Conservation (phyloP, 106 monocot genomes). For the Hemerocallis citrina region DNA sequence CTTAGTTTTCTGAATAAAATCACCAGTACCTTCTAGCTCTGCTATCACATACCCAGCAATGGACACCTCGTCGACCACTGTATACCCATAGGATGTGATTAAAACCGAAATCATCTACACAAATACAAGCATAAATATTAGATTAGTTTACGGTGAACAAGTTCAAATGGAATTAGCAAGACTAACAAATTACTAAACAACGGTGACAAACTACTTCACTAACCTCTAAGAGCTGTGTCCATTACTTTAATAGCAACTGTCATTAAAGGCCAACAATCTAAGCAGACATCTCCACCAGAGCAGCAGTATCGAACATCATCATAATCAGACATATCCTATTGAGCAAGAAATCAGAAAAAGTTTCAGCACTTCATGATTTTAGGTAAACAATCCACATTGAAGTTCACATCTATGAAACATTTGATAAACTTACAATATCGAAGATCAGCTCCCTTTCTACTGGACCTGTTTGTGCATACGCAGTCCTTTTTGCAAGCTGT, state of each 20-base stretch:
- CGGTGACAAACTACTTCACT: neutral
- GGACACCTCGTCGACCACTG: conserved; percentile 97
- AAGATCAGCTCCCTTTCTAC: conserved; percentile 92
- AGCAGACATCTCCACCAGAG: conserved; percentile 88
- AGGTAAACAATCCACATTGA: neutral
- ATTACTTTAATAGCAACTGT: conserved; percentile 91
- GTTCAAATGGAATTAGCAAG: neutral
- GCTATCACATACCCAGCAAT: conserved; percentile 99
- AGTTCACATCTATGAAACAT: neutral
- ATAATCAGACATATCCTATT: conserved; percentile 94
- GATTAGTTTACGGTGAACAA: no score
- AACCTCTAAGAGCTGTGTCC: conserved; percentile 86
- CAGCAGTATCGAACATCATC: conserved; percentile 96
- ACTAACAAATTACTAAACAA: neutral
- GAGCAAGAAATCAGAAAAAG: neutral
- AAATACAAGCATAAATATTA: neutral
- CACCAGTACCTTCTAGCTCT: conserved; percentile 74
- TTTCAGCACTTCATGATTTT: neutral
- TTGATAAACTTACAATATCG: conserved; percentile 76
- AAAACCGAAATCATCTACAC: conserved; percentile 99
- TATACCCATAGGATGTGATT: conserved; percentile 95
- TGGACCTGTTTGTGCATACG: conserved; percentile 77
- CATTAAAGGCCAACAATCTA: conserved; percentile 96
- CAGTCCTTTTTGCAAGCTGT: conserved; percentile 79
- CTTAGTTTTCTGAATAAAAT: neutral